Evolutionary conservation across 495 filamentous ascomycete genomes (phyloP).

Genomic region (Sabuloglossum arenarium): DNA sequence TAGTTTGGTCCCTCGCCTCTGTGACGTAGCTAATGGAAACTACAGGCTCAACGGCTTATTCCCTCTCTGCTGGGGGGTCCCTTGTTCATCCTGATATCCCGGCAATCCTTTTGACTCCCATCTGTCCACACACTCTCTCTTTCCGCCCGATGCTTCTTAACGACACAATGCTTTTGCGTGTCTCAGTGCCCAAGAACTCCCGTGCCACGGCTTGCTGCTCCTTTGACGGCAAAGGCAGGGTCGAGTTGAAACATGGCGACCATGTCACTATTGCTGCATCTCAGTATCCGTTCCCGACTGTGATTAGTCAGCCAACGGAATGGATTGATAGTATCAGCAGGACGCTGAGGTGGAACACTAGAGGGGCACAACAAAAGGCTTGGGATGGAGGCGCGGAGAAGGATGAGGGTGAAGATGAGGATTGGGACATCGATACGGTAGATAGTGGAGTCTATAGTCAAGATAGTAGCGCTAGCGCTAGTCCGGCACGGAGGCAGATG

Average conservation of each 20-base stretch:
- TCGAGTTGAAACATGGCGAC: constrained; percentile 80
- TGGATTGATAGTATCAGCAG: constrained; percentile 91
- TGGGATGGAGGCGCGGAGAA: constrained; percentile 24
- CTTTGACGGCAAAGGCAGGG: constrained; percentile 88
- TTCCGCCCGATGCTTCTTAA: constrained; percentile 99
- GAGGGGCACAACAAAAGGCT: constrained; percentile 72
- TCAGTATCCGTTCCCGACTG: constrained; percentile 89
- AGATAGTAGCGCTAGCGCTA: constrained; percentile 1
- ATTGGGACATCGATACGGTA: constrained; percentile 79
- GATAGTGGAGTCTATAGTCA: constrained; percentile 5
- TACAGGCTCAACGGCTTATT: constrained; percentile 76
- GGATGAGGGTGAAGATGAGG: constrained; percentile 26
- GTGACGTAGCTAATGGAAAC: background rate
- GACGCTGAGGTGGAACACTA: constrained; percentile 81
- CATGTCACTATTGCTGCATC: constrained; percentile 86
- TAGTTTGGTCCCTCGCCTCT: background rate
- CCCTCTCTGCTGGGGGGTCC: constrained; percentile 83
- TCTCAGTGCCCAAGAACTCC: constrained; percentile 63
- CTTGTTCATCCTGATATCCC: constrained; percentile 94
- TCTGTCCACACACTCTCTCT: constrained; percentile 89
- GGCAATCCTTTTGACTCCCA: constrained; percentile 89
- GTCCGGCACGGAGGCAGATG: constrained; percentile 1
- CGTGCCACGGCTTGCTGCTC: constrained; percentile 86
- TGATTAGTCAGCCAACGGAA: constrained; percentile 50
- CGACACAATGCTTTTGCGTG: constrained; percentile 73